A percentile compares a stretch with the other conserved stretches of the same genome.
Evolutionary conservation across 129 eudicot species (phyloP).

Genomic region (Cynara cardunculus): DNA sequence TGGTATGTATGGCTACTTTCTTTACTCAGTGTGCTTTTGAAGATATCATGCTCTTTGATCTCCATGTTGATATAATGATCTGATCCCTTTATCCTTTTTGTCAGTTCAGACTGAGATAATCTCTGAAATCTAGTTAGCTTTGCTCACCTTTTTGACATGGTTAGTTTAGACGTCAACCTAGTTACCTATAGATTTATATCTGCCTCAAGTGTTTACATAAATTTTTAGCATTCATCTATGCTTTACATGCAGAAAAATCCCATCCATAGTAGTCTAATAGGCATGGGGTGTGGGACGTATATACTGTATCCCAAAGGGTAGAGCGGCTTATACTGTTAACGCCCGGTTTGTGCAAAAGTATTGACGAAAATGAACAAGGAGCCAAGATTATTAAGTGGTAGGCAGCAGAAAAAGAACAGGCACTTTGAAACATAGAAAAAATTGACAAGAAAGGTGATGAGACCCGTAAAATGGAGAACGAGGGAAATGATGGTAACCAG

Average conservation of each 20-base stretch:
- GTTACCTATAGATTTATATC: not conserved
- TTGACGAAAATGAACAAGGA: not conserved
- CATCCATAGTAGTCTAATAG: not conserved
- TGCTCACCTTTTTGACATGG: not conserved
- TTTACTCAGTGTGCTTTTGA: not conserved
- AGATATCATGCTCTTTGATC: not conserved
- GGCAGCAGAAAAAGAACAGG: too few relatives aligned
- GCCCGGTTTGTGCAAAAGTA: not conserved
- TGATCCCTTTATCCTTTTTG: not conserved
- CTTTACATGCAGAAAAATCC: not conserved
- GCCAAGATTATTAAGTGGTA: not conserved
- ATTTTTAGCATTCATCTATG: not conserved
- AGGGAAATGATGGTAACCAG: too few relatives aligned
- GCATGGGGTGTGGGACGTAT: not conserved
- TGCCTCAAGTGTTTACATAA: not conserved
- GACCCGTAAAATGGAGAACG: too few relatives aligned
- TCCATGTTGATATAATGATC: not conserved
- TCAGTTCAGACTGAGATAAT: not conserved
- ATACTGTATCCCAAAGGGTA: not conserved
- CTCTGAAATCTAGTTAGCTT: not conserved
- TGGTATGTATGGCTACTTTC: slow-evolving; percentile 1
- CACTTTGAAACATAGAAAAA: too few relatives aligned
- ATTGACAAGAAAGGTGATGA: too few relatives aligned
- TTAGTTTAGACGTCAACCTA: not conserved
- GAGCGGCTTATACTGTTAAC: not conserved